Conservation (phyloP, 306 rosid species). For the Prunus padus region DNA sequence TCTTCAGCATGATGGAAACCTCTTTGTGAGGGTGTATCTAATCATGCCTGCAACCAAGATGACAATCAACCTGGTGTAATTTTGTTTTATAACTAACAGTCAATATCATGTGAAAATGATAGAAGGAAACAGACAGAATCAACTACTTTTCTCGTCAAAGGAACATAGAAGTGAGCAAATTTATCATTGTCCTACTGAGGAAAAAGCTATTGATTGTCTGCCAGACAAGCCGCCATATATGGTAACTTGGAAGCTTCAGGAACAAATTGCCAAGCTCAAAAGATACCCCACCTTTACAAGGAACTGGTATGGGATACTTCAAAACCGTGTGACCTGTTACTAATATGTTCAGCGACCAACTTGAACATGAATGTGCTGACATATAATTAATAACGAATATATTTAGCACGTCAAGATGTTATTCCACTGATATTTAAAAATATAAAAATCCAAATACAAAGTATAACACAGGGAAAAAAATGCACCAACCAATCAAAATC, state of each 20-base stretch:
- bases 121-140: neutral
- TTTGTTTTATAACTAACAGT: neutral
- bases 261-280: conserved; percentile 1
- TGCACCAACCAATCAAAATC: conserved; percentile 80
- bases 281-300: neutral
- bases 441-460: neutral
- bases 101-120: neutral
- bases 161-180: neutral
- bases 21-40: neutral
- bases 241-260: neutral
- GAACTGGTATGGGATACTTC: neutral
- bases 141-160: neutral
- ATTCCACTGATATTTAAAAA: neutral
- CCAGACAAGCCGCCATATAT: neutral
- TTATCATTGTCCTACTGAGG: neutral
- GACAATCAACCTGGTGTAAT: neutral
- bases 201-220: neutral
- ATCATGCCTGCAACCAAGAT: neutral
- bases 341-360: too few relatives aligned
- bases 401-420: neutral
- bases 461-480: neutral
- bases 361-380: neutral
- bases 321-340: neutral
- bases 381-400: neutral
- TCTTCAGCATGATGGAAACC: conserved; percentile 27